Evolutionary conservation across 345 rosid genomes (phyloP), one percentile per base, ranked within the genome.

Genomic region (Salix arbutifolia): DNA sequence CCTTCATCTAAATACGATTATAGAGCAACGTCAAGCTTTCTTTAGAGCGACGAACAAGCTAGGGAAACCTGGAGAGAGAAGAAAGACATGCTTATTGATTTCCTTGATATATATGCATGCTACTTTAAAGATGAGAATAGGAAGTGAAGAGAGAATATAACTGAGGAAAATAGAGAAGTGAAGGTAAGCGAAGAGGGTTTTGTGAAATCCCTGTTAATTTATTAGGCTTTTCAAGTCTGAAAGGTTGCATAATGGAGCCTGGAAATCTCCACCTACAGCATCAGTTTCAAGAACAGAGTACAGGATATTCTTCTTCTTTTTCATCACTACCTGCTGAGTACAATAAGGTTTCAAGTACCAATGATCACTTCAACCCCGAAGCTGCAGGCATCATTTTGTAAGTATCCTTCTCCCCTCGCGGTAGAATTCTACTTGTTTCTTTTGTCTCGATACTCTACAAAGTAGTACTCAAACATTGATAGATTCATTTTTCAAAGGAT

Each of bases 231-330:
- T 42, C 26, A 56, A 56, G 48, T 40, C 71, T 68, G n/a, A 3
- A 10, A 18, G 1, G 19, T 44, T 19, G 23, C 18, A 42, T 8
- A 25, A 85, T 85, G 88, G 86, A 83, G 65, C 79, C 76, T 78
- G 67, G 79, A 76, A 76, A 81, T 67, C 72, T 70, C 76, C 80
- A 85, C 75, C 53, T 31, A 46, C 79, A 76, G 18, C 75, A 69
- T 53, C 83, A 80, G 70, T 73, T 65, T 64, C 78, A 78, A 79
- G 77, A 85, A 30, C 79, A 78, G 75, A 76, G 52, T 46, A 70
- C 65, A 21, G 71, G 60, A 37, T 65, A 56, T 75, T 69, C 23
- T 79, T 69, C 81, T 67, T 75, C 84, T 72, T 65, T 77, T 35
- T 60, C 35, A 26, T 46, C 75, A 10, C 70, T 13, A 48, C 61